These are phyloP conservation scores for Aspergillus fructus DNA, from an alignment of 2,329 filamentous ascomycete species.

Conservation along the genomic window DNA sequence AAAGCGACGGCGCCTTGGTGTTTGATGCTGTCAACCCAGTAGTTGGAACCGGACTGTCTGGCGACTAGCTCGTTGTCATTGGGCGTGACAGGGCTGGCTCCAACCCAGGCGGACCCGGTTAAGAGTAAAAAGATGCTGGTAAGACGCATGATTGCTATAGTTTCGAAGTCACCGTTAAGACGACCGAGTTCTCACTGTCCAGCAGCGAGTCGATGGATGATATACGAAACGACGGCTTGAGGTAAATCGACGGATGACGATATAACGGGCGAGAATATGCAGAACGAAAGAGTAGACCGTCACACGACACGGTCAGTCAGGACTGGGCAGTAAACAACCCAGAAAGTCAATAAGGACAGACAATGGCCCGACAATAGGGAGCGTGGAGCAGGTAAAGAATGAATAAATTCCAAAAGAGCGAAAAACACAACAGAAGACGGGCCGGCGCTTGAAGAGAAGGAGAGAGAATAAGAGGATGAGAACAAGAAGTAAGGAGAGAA, in stretches of 20 bases:
- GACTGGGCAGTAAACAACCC: background rate
- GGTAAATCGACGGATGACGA: constrained; percentile 13
- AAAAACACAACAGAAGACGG: constrained; percentile 6
- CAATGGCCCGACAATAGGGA: background rate
- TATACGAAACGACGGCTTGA: constrained; percentile 8
- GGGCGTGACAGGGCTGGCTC: constrained; percentile 29
- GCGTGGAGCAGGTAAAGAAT: background rate
- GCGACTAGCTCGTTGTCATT: constrained; percentile 16
- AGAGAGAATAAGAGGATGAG: too few species aligned
- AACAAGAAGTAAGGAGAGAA: background rate
- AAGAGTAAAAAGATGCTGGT: constrained; percentile 34
- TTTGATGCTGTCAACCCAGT: constrained; percentile 71
- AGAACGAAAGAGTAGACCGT: constrained; percentile 1
- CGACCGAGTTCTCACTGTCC: constrained; percentile 26
- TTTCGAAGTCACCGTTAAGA: constrained; percentile 25
- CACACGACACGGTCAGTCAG: constrained; percentile 15
- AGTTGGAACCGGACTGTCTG: constrained; percentile 46
- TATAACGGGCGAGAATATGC: background rate
- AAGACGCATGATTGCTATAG: constrained; percentile 25
- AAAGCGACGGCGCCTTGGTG: constrained; percentile 70
- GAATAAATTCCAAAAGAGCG: constrained; percentile 11
- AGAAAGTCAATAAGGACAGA: constrained; percentile 9
- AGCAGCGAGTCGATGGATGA: constrained; percentile 23
- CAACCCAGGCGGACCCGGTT: constrained; percentile 1
- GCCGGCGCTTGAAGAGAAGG: constrained; percentile 4